Evolutionary conservation across 768 basidiomycete genomes (phyloP).

Genomic region (Porphyrellus cyaneotinctus): DNA sequence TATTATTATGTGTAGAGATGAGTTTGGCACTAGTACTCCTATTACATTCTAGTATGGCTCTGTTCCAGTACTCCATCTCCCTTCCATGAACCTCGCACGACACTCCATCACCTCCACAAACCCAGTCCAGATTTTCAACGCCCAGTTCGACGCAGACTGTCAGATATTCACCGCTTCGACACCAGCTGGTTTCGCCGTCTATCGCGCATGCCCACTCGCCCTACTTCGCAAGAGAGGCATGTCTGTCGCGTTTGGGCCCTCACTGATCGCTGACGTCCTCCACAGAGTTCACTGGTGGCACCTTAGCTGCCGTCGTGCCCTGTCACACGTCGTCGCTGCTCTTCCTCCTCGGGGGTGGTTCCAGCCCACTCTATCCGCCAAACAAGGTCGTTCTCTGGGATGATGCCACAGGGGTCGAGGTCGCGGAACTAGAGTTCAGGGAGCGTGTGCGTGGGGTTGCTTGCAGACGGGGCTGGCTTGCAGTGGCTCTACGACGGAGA

Average conservation of each 20-base stretch:
- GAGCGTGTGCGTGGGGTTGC: slow-evolving; percentile 78
- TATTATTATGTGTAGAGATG: slow-evolving; percentile 12
- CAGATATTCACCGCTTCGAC: slow-evolving; percentile 78
- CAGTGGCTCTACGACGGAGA: slow-evolving; percentile 72
- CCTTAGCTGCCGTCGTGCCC: slow-evolving; percentile 71
- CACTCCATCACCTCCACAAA: slow-evolving; percentile 75
- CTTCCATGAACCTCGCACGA: slow-evolving; percentile 79
- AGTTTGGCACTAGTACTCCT: slow-evolving; percentile 16
- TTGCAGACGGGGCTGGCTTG: slow-evolving; percentile 80
- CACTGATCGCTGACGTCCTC: slow-evolving; percentile 17
- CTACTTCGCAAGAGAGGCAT: slow-evolving; percentile 80
- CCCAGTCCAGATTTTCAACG: slow-evolving; percentile 73
- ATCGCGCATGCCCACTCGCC: slow-evolving; percentile 69
- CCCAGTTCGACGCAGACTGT: slow-evolving; percentile 75
- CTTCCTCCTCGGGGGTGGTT: slow-evolving; percentile 83
- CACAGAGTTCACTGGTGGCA: slow-evolving; percentile 74
- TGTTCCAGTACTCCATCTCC: slow-evolving; percentile 7
- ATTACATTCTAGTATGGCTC: slow-evolving; percentile 19
- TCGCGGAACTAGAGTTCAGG: slow-evolving; percentile 86
- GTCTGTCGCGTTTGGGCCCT: slow-evolving; percentile 4
- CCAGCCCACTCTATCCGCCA: slow-evolving; percentile 83
- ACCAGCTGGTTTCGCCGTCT: slow-evolving; percentile 79
- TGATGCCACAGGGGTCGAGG: slow-evolving; percentile 68
- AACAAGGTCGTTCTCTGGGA: slow-evolving; percentile 94
- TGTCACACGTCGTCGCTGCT: slow-evolving; percentile 78